phyloP scores from a whole-genome alignment of 2,329 filamentous ascomycete species.

The Sclerotiophoma versabilis region DNA sequence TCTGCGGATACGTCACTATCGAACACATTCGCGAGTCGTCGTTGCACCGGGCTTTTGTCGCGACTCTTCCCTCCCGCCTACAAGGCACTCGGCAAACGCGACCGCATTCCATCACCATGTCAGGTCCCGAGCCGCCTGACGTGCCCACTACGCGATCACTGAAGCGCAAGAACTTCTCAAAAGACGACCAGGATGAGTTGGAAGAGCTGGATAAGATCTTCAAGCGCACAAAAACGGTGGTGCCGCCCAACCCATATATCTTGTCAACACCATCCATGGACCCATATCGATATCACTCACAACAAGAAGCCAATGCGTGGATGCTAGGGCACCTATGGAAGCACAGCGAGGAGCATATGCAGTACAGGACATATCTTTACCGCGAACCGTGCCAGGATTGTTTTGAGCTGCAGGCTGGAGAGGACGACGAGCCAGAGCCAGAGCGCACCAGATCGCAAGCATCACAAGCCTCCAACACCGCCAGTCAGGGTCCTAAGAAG shows the following conservation, averaged over 20 bases:
- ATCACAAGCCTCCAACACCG: constrained; percentile 44
- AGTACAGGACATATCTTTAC: constrained; percentile 68
- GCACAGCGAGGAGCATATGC: constrained; percentile 63
- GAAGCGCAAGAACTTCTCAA: constrained; percentile 38
- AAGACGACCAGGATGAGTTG: constrained; percentile 47
- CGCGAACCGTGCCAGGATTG: constrained; percentile 62
- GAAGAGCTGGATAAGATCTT: constrained; percentile 51
- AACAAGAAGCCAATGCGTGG: constrained; percentile 52
- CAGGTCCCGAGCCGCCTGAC: constrained; percentile 36
- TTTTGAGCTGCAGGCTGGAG: constrained; percentile 58
- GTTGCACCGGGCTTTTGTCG: constrained; percentile 2
- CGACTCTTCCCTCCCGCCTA: neutral
- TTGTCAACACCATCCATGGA: constrained; percentile 57
- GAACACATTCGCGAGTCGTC: neutral
- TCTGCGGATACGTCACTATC: constrained; percentile 13
- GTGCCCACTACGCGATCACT: constrained; percentile 35
- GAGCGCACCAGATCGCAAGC: constrained; percentile 46
- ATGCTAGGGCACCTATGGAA: constrained; percentile 61
- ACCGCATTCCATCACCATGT: constrained; percentile 35
- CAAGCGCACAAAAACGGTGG: constrained; percentile 52
- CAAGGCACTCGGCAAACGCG: neutral
- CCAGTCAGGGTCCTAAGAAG: constrained; percentile 59
- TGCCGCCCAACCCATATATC: constrained; percentile 56
- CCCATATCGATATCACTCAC: constrained; percentile 53
- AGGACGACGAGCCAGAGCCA: constrained; percentile 60